Percentiles rank a stretch among this genome's conserved stretches.
phyloP scores from a whole-genome alignment of 352 stramenopile genomes.

The Globisporangium canariense region DNA sequence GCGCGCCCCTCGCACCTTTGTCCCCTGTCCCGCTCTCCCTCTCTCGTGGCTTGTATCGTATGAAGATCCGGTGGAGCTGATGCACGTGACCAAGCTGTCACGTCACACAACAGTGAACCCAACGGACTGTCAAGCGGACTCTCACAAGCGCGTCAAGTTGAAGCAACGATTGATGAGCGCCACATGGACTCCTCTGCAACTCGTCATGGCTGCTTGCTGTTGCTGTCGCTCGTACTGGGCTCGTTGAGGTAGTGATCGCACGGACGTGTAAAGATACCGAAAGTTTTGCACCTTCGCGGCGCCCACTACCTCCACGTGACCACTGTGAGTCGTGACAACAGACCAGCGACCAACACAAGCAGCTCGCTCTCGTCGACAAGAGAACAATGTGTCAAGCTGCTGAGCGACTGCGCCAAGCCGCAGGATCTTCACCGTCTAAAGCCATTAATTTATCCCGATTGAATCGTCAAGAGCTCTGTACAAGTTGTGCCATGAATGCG shows the following conservation, averaged over 20 bases:
- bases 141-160: neutral
- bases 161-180: neutral
- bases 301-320: conserved; percentile 17
- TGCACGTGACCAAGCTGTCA: neutral
- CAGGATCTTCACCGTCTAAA: neutral
- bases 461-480: neutral
- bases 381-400: neutral
- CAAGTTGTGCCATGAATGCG: too few species aligned
- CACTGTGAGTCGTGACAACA: conserved; percentile 9
- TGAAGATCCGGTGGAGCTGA: neutral
- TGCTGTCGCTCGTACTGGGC: neutral
- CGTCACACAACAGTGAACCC: neutral
- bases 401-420: neutral
- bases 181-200: too few species aligned
- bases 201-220: neutral
- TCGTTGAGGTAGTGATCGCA: conserved; percentile 11
- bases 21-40: neutral
- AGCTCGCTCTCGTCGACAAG: neutral
- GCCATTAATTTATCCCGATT: neutral
- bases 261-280: conserved; percentile 10
- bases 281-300: conserved; percentile 10
- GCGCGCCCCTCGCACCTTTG: neutral
- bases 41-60: neutral
- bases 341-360: neutral
- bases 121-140: neutral